Percentiles rank a stretch among this genome's conserved stretches.
phyloP scores from a whole-genome alignment of 805 yeast genomes.

The Vanderwaltozyma tropicalis region DNA sequence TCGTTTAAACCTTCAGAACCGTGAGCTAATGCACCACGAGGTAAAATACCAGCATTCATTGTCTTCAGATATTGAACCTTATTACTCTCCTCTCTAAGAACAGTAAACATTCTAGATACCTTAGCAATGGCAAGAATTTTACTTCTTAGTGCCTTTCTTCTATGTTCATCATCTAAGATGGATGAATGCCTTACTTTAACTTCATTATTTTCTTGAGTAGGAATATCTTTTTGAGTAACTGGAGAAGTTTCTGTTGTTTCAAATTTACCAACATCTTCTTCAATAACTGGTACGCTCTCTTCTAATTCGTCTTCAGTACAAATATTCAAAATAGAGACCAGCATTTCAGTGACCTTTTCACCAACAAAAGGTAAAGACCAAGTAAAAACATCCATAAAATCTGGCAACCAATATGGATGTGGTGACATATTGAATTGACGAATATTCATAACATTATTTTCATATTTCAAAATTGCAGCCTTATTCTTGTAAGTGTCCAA shows the following conservation, averaged over 20 bases:
- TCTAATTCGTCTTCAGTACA: conserved; percentile 93
- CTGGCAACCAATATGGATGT: conserved; percentile 95
- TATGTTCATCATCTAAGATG: conserved; percentile 21
- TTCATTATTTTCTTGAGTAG: conserved; percentile 2
- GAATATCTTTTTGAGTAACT: neutral
- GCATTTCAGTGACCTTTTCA: conserved; percentile 88
- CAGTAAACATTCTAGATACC: conserved; percentile 83
- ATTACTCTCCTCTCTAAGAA: conserved; percentile 80
- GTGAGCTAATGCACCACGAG: conserved; percentile 74
- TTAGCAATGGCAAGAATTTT: conserved; percentile 95
- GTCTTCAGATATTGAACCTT: conserved; percentile 70
- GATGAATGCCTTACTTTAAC: conserved; percentile 5
- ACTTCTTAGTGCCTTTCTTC: conserved; percentile 56
- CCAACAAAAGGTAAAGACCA: conserved; percentile 98
- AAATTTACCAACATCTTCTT: conserved; percentile 28
- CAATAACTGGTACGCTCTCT: conserved; percentile 43
- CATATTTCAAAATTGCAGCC: conserved; percentile 90
- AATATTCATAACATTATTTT: conserved; percentile 85
- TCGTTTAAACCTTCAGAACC: conserved; percentile 72
- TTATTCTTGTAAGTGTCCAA: conserved; percentile 86
- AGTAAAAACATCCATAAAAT: conserved; percentile 92
- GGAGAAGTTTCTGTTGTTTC: neutral
- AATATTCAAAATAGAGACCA: conserved; percentile 78
- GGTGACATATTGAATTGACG: conserved; percentile 88
- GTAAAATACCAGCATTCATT: conserved; percentile 65